A percentile compares a stretch with the other conserved stretches of the same genome.
Conservation (phyloP, 139 green algal species). For the Chlorella ohadii region DNA sequence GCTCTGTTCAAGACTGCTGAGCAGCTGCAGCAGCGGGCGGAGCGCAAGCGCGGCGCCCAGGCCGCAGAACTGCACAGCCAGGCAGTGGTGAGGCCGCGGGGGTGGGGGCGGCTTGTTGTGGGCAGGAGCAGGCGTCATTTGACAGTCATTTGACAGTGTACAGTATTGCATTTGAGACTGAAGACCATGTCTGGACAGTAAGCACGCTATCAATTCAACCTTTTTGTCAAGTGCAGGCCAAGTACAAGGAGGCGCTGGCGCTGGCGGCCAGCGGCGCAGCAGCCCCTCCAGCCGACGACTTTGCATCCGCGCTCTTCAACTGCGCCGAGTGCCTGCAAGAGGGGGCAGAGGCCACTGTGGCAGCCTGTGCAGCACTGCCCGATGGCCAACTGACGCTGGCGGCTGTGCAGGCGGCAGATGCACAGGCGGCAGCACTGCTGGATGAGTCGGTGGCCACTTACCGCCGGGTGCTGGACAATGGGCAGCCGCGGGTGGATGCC, state of each 20-base stretch:
- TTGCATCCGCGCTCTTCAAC: background rate
- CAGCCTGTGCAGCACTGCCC: slow-evolving; percentile 26
- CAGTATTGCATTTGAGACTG: too few relatives aligned
- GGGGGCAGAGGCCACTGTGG: slow-evolving; percentile 49
- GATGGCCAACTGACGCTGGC: slow-evolving; percentile 43
- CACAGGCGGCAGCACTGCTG: slow-evolving; percentile 45
- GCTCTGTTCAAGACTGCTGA: slow-evolving; percentile 43
- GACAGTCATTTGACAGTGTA: too few relatives aligned
- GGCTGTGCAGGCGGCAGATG: slow-evolving; percentile 16
- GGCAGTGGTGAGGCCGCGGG: slow-evolving; percentile 37
- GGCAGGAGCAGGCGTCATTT: too few relatives aligned
- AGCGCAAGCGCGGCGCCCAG: slow-evolving; percentile 58
- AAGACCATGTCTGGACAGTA: too few relatives aligned
- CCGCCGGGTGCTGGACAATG: slow-evolving; percentile 44
- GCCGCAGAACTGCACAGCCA: slow-evolving; percentile 50
- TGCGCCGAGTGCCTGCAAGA: slow-evolving; percentile 28
- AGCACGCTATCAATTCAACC: too few relatives aligned
- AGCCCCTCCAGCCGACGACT: background rate
- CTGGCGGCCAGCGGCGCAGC: background rate
- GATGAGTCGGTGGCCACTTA: slow-evolving; percentile 51
- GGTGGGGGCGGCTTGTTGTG: too few relatives aligned
- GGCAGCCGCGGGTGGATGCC: slow-evolving; percentile 3
- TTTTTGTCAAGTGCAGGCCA: slow-evolving; percentile 15
- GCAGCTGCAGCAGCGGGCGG: slow-evolving; percentile 67
- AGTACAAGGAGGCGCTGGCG: slow-evolving; percentile 20